Evolutionary conservation across 116 monocot species (phyloP), one percentile per base, ranked within the genome.

Genomic region (Posidonia oceanica): DNA sequence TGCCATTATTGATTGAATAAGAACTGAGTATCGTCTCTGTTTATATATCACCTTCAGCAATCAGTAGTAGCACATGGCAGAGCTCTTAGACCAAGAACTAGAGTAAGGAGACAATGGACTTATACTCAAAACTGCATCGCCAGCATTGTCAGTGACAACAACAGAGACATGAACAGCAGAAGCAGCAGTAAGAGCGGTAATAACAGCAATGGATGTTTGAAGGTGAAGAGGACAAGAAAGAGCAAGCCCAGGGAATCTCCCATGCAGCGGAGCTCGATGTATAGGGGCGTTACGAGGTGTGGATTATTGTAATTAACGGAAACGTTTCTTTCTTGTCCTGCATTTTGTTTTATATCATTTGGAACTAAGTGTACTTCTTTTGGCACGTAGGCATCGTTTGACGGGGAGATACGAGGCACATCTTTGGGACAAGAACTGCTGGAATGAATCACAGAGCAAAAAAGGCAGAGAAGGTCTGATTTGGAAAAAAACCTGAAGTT

Each of bases 211-310:
- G 71, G 60, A 20, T 14, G 38, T 41, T 48, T 42, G 57, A 91
- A 86, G 82, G 62, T 63, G 63, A 86, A 81, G 84, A 80, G 83
- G 29, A 90, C 76, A 29, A 75, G 86, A 38, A 82, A 75, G 74
- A 86, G 80, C 63, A 79, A 67, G 18, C 87, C 87, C 5, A 73
- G 88, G 17, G 87, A 84, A 0, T 82, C 84, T 7, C 83, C 90
- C 20, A 71, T 77, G 7, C 86, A 86, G 55, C 88, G 95, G 15
- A 95, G 95, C 78, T 95, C 91, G 36, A 64, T 78, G 52, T 91
- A 81, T 71, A 72, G 95, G 1, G 95, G 95, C 7, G 95, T 91
- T 16, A 95, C 95, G 63, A 94, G 87, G 94, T 89, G 53, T 10
- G 29, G 29, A 22, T 21, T 20, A 21, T 61, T 40, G 20, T 16